Percentiles rank a stretch among this genome's conserved stretches.
These are phyloP conservation scores for Yamadazyma aaseri DNA, from an alignment of 1,139 yeast species.

Conservation along the genomic window DNA sequence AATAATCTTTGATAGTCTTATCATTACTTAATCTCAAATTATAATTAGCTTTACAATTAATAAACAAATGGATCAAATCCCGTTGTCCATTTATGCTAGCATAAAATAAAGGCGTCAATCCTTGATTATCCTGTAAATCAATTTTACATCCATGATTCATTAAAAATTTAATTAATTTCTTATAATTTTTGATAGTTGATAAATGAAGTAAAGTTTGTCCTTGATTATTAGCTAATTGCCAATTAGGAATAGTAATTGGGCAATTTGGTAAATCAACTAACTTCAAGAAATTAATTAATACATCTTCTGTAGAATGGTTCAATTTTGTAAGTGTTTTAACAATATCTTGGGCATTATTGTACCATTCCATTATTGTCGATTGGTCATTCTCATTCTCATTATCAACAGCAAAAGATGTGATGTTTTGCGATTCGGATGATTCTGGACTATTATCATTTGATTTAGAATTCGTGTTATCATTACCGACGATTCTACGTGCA, in stretches of 20 bases:
- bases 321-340: slow-evolving; percentile 50
- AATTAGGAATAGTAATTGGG: slow-evolving; percentile 63
- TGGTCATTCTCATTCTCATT: neutral
- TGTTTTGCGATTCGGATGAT: slow-evolving; percentile 8
- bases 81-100: slow-evolving; percentile 78
- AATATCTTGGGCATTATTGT: slow-evolving; percentile 45
- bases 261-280: slow-evolving; percentile 62
- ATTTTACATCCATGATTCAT: slow-evolving; percentile 78
- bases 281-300: slow-evolving; percentile 63
- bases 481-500: slow-evolving; percentile 81
- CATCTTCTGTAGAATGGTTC: slow-evolving; percentile 52
- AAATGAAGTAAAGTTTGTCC: slow-evolving; percentile 89
- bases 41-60: slow-evolving; percentile 65
- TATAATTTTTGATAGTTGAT: slow-evolving; percentile 74
- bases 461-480: slow-evolving; percentile 28
- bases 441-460: slow-evolving; percentile 10
- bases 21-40: slow-evolving; percentile 58
- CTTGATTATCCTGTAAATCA: slow-evolving; percentile 74
- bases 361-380: slow-evolving; percentile 40
- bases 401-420: slow-evolving; percentile 7
- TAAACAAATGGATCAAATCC: slow-evolving; percentile 54
- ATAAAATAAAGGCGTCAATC: slow-evolving; percentile 82
- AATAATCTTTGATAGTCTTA: slow-evolving; percentile 50
- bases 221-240: slow-evolving; percentile 76
- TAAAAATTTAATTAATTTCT: slow-evolving; percentile 58